Conservation (phyloP, 139 green algal species). For the Parachlorella kessleri region DNA sequence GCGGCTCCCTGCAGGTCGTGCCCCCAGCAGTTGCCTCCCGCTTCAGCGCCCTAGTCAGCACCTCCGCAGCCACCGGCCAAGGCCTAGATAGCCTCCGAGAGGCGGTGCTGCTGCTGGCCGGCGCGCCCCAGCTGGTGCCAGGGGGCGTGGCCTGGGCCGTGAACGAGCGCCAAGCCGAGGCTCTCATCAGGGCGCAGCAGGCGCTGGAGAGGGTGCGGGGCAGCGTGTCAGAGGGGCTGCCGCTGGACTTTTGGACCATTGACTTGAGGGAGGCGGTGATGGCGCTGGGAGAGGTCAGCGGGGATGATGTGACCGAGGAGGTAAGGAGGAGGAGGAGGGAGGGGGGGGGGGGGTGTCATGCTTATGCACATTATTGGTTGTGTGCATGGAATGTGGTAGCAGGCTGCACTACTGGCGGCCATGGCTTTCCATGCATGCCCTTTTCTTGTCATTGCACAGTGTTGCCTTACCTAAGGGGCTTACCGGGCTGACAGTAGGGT, state of each 20-base stretch:
- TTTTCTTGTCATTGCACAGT: no score
- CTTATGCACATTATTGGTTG: background rate
- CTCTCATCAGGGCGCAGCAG: constrained; percentile 71
- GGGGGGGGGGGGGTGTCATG: background rate
- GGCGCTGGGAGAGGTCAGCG: constrained; percentile 89
- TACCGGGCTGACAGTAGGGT: background rate
- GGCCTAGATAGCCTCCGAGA: constrained; percentile 72
- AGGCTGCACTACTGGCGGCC: background rate
- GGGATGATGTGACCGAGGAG: constrained; percentile 79
- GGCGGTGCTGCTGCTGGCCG: constrained; percentile 45
- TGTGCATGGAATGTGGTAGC: background rate
- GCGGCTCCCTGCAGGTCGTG: constrained; percentile 29
- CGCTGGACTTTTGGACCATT: constrained; percentile 97
- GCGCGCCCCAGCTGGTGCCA: constrained; percentile 47
- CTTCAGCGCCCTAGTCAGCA: constrained; percentile 59
- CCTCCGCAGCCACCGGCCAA: constrained; percentile 57
- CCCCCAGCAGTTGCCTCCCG: background rate
- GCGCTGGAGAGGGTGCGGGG: constrained; percentile 56
- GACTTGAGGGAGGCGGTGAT: constrained; percentile 86
- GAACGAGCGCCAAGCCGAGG: constrained; percentile 92
- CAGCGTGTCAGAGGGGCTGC: constrained; percentile 70
- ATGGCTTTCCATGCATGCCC: no score
- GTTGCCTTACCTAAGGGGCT: no score
- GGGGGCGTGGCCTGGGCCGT: constrained; percentile 86
- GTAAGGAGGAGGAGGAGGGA: background rate